Evolutionary conservation across 192 early-diverging fungal species (phyloP).

Genomic region (Obelidium mucronatum): DNA sequence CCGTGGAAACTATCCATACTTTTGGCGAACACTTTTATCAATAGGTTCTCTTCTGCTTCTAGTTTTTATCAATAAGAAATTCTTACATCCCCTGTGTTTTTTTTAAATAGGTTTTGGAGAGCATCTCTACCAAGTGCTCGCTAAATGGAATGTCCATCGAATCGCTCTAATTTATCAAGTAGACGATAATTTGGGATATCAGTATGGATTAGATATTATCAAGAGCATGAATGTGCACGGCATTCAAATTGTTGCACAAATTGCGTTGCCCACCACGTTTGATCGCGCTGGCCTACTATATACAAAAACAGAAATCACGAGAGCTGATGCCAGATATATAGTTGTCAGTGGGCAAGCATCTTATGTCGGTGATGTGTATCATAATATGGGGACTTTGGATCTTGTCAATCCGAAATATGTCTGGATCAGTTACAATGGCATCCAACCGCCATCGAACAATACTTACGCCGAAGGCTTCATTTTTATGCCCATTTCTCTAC

Average conservation of each 20-base stretch:
- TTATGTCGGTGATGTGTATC: background rate
- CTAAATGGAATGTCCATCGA: constrained; percentile 5
- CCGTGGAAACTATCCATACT: background rate
- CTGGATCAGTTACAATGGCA: background rate
- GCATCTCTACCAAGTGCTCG: background rate
- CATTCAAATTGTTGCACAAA: background rate
- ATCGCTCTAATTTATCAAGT: constrained; percentile 17
- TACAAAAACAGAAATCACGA: background rate
- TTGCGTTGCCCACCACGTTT: background rate
- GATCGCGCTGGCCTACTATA: background rate
- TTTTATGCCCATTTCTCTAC: no score
- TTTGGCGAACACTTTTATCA: background rate
- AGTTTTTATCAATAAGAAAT: background rate
- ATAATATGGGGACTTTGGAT: background rate
- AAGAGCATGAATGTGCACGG: background rate
- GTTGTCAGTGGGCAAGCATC: background rate
- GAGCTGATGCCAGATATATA: background rate
- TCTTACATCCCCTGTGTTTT: no score
- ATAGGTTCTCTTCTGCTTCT: background rate
- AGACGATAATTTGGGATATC: constrained; percentile 9
- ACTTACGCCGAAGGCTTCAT: no score
- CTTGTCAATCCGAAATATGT: background rate
- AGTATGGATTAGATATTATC: background rate
- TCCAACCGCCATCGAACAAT: no score
- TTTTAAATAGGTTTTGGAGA: background rate